Evolutionary conservation across 2,329 filamentous ascomycete genomes (phyloP).

Genomic region (Pseudogymnoascus sp.): DNA sequence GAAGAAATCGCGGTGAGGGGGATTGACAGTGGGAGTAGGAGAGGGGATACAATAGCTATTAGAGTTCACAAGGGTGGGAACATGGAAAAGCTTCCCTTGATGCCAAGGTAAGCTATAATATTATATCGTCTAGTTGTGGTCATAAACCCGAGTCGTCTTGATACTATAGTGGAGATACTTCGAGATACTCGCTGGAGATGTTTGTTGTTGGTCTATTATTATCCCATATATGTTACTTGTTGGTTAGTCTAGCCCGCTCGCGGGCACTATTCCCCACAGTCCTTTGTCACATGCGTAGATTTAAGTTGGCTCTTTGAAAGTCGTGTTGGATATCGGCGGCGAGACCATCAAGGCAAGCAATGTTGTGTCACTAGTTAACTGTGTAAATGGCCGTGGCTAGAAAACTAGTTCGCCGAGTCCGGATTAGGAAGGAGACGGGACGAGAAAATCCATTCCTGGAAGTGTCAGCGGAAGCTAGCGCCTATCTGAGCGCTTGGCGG

Average conservation of each 20-base stretch:
- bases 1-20: background rate
- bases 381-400: background rate
- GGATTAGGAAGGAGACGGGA: background rate
- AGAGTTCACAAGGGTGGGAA: background rate
- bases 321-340: background rate
- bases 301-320: background rate
- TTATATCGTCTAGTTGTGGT: background rate
- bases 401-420: background rate
- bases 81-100: background rate
- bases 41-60: background rate
- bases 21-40: background rate
- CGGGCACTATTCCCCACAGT: background rate
- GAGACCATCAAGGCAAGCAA: background rate
- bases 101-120: background rate
- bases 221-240: background rate
- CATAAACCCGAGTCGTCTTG: background rate
- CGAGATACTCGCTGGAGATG: background rate
- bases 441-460: background rate
- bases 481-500: background rate
- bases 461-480: conserved; percentile 1
- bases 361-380: background rate
- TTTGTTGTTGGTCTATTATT: background rate
- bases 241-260: background rate
- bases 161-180: background rate
- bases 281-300: background rate